Base-by-base conservation (phyloP, 2,329 filamentous ascomycete genomes). In the Dothiorella sarmentorum region DNA sequence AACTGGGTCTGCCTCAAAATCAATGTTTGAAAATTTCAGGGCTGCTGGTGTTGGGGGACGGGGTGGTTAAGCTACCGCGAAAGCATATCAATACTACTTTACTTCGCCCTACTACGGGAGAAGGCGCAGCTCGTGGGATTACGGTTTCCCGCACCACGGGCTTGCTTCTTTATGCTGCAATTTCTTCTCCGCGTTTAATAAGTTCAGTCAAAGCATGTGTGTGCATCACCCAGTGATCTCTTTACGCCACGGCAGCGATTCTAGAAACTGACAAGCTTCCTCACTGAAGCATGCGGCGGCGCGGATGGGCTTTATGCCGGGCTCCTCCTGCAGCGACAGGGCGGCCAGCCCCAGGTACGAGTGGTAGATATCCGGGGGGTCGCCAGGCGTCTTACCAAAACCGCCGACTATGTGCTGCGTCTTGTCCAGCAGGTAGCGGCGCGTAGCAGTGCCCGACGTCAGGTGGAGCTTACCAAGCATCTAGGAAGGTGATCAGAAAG, bases 301-400 rank as follows among this genome's bases (percentile, higher is more conserved):
- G 70, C 97, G 91, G 49, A 96, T 80, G 18, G 77, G 74, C 62
- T 87, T 88, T 35, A 97, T 70, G 0, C 83, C 83, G 0, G 80
- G 71, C 64, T 96, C 89, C 7, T 85, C 84, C 71, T 91, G 82
- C 15, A 90, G 82, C 0, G 87, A 85, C 37, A 99, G 77, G 0
- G 89, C 87, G 2, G 91, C 89, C 31, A 97, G 81, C 0, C 91
- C 94, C 27, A 97, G 82, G 70, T 92, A 97, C 0, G 89, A 89
- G 70, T 99, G 94, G 65, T 96, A 90, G 24, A 97, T 80, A 73
- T 90, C 87, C 75, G 75, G 71, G 58, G 76, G 73, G 61, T 78
- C 73, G 15, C 75, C 78, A 1, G 77, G 73, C 26, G 75, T 68
- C 62, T 79, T 78, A 27, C 74, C 73, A 64, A 79, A 78, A 3